These are phyloP conservation scores for Talaromyces adpressus DNA, from an alignment of 495 filamentous ascomycete species.

Conservation along the genomic window DNA sequence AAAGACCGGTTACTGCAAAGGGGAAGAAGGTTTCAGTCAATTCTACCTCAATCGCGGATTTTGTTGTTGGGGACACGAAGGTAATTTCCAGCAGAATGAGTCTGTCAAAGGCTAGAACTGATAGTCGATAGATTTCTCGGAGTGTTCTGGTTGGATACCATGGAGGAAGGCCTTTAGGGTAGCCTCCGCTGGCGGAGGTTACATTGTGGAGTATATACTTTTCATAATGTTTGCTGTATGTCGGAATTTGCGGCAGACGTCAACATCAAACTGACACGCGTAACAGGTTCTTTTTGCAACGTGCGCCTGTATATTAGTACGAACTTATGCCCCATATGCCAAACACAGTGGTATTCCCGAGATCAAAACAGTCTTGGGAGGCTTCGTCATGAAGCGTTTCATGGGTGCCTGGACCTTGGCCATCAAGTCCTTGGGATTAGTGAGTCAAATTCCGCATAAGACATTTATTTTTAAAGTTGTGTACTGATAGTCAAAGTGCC, in stretches of 20 bases:
- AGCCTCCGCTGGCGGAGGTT: slow-evolving; percentile 57
- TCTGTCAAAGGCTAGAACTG: not conserved
- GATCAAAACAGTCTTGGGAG: slow-evolving; percentile 93
- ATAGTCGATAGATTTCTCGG: slow-evolving; percentile 46
- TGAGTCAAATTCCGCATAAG: slow-evolving; percentile 30
- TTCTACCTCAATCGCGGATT: slow-evolving; percentile 89
- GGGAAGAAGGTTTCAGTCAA: slow-evolving; percentile 62
- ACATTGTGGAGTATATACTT: slow-evolving; percentile 78
- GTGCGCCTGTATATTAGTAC: slow-evolving; percentile 72
- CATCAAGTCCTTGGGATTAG: slow-evolving; percentile 87
- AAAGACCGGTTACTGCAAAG: slow-evolving; percentile 84
- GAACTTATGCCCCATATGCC: slow-evolving; percentile 78
- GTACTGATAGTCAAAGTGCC: slow-evolving; percentile 52
- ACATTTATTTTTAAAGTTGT: slow-evolving; percentile 4
- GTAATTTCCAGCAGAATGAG: slow-evolving; percentile 24
- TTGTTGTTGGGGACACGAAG: slow-evolving; percentile 88
- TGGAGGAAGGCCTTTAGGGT: slow-evolving; percentile 74
- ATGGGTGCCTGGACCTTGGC: slow-evolving; percentile 89
- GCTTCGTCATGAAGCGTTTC: slow-evolving; percentile 88
- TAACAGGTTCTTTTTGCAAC: slow-evolving; percentile 69
- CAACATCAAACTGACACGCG: slow-evolving; percentile 15
- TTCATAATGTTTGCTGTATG: slow-evolving; percentile 76
- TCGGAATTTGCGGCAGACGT: slow-evolving; percentile 1
- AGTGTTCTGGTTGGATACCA: slow-evolving; percentile 77
- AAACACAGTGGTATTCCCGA: slow-evolving; percentile 97